These are phyloP conservation scores for Echites panduratus DNA, from an alignment of 257 asterid species.

Conservation along the genomic window DNA sequence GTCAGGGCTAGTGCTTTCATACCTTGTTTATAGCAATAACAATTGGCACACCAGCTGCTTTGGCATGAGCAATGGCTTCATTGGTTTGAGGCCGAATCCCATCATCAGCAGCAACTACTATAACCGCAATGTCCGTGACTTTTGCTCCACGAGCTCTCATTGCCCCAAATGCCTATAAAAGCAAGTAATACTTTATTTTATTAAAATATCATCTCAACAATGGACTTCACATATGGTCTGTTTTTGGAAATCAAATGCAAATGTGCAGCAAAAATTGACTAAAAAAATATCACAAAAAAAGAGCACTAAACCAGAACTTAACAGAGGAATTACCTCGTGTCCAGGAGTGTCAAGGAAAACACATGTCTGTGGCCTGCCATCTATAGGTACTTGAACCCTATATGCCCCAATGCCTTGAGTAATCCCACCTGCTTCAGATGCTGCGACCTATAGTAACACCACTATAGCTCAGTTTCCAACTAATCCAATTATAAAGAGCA, in stretches of 20 bases:
- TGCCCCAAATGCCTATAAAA: slow-evolving; percentile 85
- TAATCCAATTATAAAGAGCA: slow-evolving; percentile 5
- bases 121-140: slow-evolving; percentile 92
- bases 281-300: neutral
- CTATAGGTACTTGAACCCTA: slow-evolving; percentile 81
- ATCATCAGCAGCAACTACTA: slow-evolving; percentile 99
- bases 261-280: neutral
- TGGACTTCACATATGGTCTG: neutral
- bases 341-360: slow-evolving; percentile 99
- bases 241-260: slow-evolving; percentile 4
- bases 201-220: neutral
- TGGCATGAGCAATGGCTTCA: slow-evolving; percentile 99
- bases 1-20: slow-evolving; percentile 11
- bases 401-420: slow-evolving; percentile 99
- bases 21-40: slow-evolving; percentile 95
- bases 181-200: neutral
- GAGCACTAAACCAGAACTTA: slow-evolving; percentile 8
- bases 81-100: slow-evolving; percentile 94
- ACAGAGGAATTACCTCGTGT: slow-evolving; percentile 64
- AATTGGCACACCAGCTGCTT: slow-evolving; percentile 90
- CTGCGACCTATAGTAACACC: slow-evolving; percentile 66
- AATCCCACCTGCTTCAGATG: slow-evolving; percentile 95
- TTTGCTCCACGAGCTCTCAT: slow-evolving; percentile 99
- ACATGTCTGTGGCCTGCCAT: slow-evolving; percentile 75
- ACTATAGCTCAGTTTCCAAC: slow-evolving; percentile 25